phyloP scores from a whole-genome alignment of 257 asterid genomes.

The Solanum verrucosum region DNA sequence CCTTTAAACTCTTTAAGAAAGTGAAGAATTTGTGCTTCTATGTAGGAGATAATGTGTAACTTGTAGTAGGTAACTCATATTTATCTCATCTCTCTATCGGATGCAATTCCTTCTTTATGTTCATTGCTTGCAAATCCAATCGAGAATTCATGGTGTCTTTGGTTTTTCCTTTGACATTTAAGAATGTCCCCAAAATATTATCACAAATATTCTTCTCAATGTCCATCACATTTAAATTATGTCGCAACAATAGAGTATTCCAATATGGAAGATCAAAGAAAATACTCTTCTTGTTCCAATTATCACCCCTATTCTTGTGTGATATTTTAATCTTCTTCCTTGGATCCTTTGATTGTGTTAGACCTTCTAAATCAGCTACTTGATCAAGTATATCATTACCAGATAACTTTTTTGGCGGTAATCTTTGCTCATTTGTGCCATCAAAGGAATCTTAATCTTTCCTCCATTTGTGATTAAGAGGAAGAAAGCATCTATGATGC shows the following conservation, averaged over 20 bases:
- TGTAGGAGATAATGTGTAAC: neutral
- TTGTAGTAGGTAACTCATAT: neutral
- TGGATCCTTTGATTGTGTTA: neutral
- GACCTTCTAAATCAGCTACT: neutral
- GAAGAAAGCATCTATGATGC: neutral
- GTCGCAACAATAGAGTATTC: too few species aligned
- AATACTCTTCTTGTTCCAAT: too few species aligned
- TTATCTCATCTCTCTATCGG: neutral
- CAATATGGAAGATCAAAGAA: neutral
- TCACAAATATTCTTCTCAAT: neutral
- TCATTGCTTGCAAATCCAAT: neutral
- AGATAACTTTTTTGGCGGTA: neutral
- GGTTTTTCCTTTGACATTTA: neutral
- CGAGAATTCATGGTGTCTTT: neutral
- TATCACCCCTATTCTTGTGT: neutral
- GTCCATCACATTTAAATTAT: too few species aligned
- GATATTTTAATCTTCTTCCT: too few species aligned
- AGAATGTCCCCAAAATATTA: neutral
- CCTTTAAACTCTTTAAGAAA: neutral
- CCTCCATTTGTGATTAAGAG: too few species aligned
- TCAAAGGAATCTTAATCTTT: too few species aligned
- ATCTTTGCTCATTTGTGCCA: neutral
- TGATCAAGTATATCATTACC: neutral
- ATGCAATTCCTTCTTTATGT: too few species aligned
- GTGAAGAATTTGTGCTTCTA: too few species aligned